Evolutionary conservation across 2,329 filamentous ascomycete genomes (phyloP).

Genomic region (Xylaria hypoxylon): DNA sequence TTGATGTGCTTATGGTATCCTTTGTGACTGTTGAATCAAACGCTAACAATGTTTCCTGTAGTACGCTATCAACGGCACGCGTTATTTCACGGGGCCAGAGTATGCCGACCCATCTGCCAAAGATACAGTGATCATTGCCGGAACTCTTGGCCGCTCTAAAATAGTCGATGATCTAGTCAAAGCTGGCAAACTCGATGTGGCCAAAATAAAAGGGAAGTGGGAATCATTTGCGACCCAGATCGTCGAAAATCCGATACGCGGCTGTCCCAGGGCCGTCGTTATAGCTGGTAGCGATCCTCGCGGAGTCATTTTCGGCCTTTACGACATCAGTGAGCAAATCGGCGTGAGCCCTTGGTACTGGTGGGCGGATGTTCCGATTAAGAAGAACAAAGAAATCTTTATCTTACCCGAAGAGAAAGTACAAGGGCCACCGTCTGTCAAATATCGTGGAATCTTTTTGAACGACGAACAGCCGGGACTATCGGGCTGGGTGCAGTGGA

Average conservation of each 20-base stretch:
- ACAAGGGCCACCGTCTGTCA: slow-evolving; percentile 71
- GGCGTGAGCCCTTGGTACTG: slow-evolving; percentile 78
- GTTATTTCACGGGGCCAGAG: slow-evolving; percentile 59
- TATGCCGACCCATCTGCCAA: slow-evolving; percentile 56
- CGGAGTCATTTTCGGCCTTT: slow-evolving; percentile 74
- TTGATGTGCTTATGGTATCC: background rate
- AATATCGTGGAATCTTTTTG: slow-evolving; percentile 76
- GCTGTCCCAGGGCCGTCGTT: slow-evolving; percentile 69
- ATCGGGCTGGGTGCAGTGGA: slow-evolving; percentile 70
- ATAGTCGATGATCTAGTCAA: slow-evolving; percentile 69
- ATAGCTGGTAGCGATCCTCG: slow-evolving; percentile 73
- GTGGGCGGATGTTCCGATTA: slow-evolving; percentile 71
- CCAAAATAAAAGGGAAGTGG: slow-evolving; percentile 71
- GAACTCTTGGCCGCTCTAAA: slow-evolving; percentile 73
- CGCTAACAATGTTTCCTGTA: slow-evolving; percentile 39
- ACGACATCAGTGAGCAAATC: slow-evolving; percentile 78
- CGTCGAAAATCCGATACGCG: slow-evolving; percentile 67
- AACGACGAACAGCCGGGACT: slow-evolving; percentile 77
- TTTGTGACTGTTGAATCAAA: background rate
- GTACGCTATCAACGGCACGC: slow-evolving; percentile 57
- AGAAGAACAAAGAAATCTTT: slow-evolving; percentile 65
- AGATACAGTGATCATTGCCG: slow-evolving; percentile 73
- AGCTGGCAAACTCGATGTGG: slow-evolving; percentile 67
- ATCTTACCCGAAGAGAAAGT: slow-evolving; percentile 65
- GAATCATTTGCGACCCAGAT: slow-evolving; percentile 74